phyloP scores from a whole-genome alignment of 768 basidiomycete species.

The Chlorophyllum brunneum region DNA sequence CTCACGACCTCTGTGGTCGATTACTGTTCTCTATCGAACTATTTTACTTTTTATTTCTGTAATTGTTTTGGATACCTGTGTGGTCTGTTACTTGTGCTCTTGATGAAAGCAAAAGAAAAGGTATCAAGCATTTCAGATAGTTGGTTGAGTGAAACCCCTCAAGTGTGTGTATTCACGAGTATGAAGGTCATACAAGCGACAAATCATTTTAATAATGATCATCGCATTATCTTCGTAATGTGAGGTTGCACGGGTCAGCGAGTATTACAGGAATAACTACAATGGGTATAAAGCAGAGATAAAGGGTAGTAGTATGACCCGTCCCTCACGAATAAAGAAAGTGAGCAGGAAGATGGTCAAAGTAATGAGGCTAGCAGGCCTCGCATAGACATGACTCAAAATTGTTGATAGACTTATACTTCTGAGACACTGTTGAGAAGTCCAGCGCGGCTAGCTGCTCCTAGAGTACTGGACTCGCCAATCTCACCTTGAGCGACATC shows the following conservation, averaged over 20 bases:
- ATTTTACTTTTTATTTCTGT: too few relatives aligned
- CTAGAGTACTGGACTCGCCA: slow-evolving; percentile 33
- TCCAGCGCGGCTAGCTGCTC: slow-evolving; percentile 44
- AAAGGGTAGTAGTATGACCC: background rate
- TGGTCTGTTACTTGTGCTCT: too few relatives aligned
- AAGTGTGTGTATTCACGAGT: background rate
- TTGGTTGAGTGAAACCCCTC: background rate
- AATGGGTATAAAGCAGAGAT: background rate
- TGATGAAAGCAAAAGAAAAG: too few relatives aligned
- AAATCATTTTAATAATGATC: background rate
- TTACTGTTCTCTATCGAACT: too few relatives aligned
- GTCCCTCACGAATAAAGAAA: background rate
- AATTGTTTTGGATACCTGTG: too few relatives aligned
- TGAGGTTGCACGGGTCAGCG: background rate
- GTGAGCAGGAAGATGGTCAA: background rate
- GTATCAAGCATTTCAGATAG: background rate
- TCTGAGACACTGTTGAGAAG: slow-evolving; percentile 50
- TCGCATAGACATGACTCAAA: background rate
- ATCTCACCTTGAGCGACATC: slow-evolving; percentile 31
- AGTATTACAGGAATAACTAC: background rate
- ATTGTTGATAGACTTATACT: slow-evolving; percentile 25
- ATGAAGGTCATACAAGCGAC: background rate
- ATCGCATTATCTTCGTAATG: background rate
- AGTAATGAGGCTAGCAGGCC: background rate
- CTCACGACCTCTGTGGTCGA: too few relatives aligned